These are phyloP conservation scores for Carex cristatella DNA, from an alignment of 176 grass and related monocot genomes.

Conservation along the genomic window DNA sequence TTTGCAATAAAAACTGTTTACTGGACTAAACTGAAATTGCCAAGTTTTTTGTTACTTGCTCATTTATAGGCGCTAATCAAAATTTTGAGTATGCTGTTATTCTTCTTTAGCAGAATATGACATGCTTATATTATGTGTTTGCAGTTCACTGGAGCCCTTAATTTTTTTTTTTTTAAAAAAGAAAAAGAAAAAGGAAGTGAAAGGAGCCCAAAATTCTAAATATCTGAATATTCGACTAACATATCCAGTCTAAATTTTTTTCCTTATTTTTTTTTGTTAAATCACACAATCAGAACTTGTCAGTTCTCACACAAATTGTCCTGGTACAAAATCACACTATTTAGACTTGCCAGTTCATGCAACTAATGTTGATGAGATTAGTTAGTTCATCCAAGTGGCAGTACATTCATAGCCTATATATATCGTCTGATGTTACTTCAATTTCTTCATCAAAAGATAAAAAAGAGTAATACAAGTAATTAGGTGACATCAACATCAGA, in stretches of 20 bases:
- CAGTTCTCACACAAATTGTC: conserved; percentile 15
- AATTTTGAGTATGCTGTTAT: neutral
- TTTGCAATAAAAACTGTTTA: neutral
- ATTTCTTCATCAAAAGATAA: neutral
- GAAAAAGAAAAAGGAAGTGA: neutral
- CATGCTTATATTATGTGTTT: neutral
- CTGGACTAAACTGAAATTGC: neutral
- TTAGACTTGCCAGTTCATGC: conserved; percentile 29
- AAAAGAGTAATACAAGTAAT: neutral
- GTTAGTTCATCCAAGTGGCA: conserved; percentile 45
- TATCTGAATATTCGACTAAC: neutral
- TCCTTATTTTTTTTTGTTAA: neutral
- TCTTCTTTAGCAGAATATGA: neutral
- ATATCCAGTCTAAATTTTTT: neutral
- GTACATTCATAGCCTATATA: conserved; percentile 23
- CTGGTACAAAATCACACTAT: conserved; percentile 22
- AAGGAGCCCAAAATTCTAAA: neutral
- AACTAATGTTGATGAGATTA: conserved; percentile 39
- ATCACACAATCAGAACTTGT: neutral
- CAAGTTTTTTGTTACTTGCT: neutral
- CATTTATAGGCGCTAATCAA: neutral
- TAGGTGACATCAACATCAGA: neutral
- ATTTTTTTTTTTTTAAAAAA: neutral
- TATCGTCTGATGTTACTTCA: conserved; percentile 9
- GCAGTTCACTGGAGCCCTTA: neutral